Evolutionary conservation across 1,139 yeast species (phyloP).

Genomic region (Protomyces pachydermus): DNA sequence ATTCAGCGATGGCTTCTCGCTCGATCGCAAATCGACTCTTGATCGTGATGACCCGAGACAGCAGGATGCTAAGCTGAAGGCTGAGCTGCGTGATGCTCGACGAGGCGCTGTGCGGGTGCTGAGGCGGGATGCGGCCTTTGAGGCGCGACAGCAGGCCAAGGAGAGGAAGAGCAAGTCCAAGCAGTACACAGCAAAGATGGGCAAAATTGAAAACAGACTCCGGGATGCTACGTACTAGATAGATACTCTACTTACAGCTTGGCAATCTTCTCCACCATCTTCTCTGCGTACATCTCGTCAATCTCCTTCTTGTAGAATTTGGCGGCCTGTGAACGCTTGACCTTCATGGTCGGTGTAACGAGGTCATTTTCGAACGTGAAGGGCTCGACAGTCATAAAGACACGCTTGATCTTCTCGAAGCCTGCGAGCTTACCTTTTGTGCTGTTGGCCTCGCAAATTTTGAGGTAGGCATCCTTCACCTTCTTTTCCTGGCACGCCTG

Average conservation of each 20-base stretch:
- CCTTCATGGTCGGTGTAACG: constrained; percentile 70
- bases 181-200: constrained; percentile 85
- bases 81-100: constrained; percentile 83
- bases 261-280: constrained; percentile 10
- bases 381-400: constrained; percentile 59
- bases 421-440: constrained; percentile 41
- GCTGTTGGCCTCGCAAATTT: constrained; percentile 38
- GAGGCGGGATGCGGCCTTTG: constrained; percentile 81
- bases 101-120: constrained; percentile 84
- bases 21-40: constrained; percentile 78
- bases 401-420: constrained; percentile 63
- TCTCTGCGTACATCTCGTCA: constrained; percentile 54
- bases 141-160: constrained; percentile 75
- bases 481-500: constrained; percentile 37
- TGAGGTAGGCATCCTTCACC: constrained; percentile 39
- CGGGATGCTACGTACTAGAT: constrained; percentile 5
- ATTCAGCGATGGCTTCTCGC: constrained; percentile 92
- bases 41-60: constrained; percentile 77
- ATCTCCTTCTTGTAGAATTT: constrained; percentile 46
- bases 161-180: constrained; percentile 71
- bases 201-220: constrained; percentile 47
- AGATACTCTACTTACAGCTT: constrained; percentile 3
- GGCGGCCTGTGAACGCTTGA: constrained; percentile 58
- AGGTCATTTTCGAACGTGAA: constrained; percentile 58
- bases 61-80: constrained; percentile 75